Evolutionary conservation across 192 early-diverging fungal species (phyloP).

Genomic region (Coemansia sp.): DNA sequence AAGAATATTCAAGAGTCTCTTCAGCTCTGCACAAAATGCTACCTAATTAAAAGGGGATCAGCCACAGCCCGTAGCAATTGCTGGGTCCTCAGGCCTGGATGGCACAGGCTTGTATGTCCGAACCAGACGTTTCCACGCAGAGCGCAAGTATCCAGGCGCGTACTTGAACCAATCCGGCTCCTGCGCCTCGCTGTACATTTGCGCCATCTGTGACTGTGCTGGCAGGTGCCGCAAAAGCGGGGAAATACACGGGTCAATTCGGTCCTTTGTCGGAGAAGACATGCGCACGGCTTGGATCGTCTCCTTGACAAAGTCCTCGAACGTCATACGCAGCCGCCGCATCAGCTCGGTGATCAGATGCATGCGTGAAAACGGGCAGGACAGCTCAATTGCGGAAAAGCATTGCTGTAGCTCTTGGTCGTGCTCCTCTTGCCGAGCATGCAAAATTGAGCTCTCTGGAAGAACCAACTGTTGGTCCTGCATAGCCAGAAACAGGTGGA

Average conservation of each 20-base stretch:
- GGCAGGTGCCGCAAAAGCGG: conserved; percentile 49
- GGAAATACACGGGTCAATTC: conserved; percentile 47
- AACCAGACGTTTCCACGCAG: conserved; percentile 48
- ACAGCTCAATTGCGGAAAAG: conserved; percentile 20
- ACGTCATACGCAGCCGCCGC: conserved; percentile 42
- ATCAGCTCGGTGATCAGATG: conserved; percentile 52
- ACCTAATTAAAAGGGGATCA: neutral
- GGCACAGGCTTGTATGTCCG: conserved; percentile 32
- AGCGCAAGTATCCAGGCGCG: conserved; percentile 47
- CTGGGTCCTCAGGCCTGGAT: conserved; percentile 1
- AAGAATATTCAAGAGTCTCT: too few species aligned
- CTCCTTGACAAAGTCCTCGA: conserved; percentile 52
- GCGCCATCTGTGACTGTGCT: conserved; percentile 24
- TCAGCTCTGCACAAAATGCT: too few species aligned
- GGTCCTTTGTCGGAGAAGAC: conserved; percentile 32
- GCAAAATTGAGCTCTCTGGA: conserved; percentile 12
- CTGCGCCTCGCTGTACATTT: conserved; percentile 11
- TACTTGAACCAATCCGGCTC: conserved; percentile 55
- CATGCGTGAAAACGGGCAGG: conserved; percentile 41
- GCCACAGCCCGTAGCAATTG: neutral
- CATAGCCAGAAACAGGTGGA: conserved; percentile 51
- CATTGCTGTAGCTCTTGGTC: neutral
- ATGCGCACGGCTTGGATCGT: conserved; percentile 45
- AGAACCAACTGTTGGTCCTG: conserved; percentile 45
- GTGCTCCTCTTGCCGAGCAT: neutral